Evolutionary conservation across 306 rosid genomes (phyloP), one percentile per base, ranked within the genome.

Genomic region (Ormosia emarginata): DNA sequence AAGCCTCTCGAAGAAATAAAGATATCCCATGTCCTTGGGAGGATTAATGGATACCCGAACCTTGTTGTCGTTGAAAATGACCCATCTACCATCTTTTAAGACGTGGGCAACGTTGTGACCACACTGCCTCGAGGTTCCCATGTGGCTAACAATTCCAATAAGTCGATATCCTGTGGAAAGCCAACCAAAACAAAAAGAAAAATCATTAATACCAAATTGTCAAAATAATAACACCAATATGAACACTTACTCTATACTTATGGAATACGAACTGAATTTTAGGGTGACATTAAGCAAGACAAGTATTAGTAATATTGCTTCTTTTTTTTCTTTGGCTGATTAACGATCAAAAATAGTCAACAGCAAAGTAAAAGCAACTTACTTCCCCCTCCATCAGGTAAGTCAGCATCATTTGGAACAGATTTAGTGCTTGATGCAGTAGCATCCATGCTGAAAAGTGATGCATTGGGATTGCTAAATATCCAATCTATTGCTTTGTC

Each of bases 401-500:
- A 86, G 52, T 75, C 88, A 12, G 91, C 91, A n/a, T n/a, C n/a
- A n/a, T n/a, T n/a, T n/a, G n/a, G n/a, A n/a, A n/a, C n/a, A n/a
- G n/a, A n/a, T n/a, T n/a, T n/a, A n/a, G n/a, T n/a, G n/a, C n/a
- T n/a, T n/a, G n/a, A n/a, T n/a, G n/a, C n/a, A n/a, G n/a, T n/a
- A n/a, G n/a, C n/a, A 67, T 93, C 94, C 91, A 86, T 86, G 77
- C 85, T 80, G 64, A 94, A 81, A 57, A 64, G 86, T 43, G 94
- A 92, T 66, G 90, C 94, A 63, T 88, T 89, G 5, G 97, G 98
- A 88, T 91, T 92, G 92, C 56, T 92, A 82, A 96, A 93, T 79
- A 96, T 96, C 99, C 98, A 96, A 86, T 96, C 99, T 4, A 98
- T 93, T 15, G 99, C 99, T 88, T 91, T 96, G 89, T 93, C 99